Percentiles rank a stretch among this genome's conserved stretches.
phyloP scores from a whole-genome alignment of 768 basidiomycete genomes.

The Suillus occidentalis region DNA sequence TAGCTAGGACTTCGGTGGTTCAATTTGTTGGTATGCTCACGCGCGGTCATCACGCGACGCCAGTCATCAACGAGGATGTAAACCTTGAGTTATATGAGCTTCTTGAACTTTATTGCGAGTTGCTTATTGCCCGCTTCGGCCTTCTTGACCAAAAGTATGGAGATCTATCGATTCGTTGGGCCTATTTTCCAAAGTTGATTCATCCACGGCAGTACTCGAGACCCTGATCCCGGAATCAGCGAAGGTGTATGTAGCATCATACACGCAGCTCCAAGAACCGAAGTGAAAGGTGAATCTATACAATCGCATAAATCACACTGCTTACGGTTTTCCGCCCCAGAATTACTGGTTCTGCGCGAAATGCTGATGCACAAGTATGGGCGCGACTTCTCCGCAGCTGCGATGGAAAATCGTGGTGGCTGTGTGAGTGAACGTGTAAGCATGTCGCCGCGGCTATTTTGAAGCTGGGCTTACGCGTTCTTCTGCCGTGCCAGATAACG shows the following conservation, averaged over 20 bases:
- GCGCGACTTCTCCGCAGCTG: conserved; percentile 81
- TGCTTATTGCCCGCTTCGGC: conserved; percentile 90
- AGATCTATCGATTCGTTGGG: conserved; percentile 3
- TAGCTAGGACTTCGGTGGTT: conserved; percentile 21
- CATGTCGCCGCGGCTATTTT: conserved; percentile 3
- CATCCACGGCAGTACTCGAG: conserved; percentile 53
- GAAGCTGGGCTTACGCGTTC: conserved; percentile 4
- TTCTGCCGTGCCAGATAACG: conserved; percentile 51
- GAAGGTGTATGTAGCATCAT: conserved; percentile 91
- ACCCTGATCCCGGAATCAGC: conserved; percentile 82
- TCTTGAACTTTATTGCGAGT: conserved; percentile 91
- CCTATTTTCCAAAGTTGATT: conserved; percentile 9
- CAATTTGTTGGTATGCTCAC: conserved; percentile 9
- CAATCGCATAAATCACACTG: not conserved
- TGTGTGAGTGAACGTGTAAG: conserved; percentile 85
- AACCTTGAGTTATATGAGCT: conserved; percentile 88
- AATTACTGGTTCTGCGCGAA: conserved; percentile 88
- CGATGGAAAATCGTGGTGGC: conserved; percentile 80
- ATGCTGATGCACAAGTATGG: conserved; percentile 96
- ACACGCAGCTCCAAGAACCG: conserved; percentile 88
- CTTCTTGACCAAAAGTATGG: conserved; percentile 85
- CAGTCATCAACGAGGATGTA: conserved; percentile 84
- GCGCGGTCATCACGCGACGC: not conserved
- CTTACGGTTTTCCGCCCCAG: conserved; percentile 38
- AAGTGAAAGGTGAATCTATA: conserved; percentile 68